Percentiles rank a stretch among this genome's conserved stretches.
Conservation (phyloP, 1,284 basidiomycete genomes). For the Malassezia yamatoensis region DNA sequence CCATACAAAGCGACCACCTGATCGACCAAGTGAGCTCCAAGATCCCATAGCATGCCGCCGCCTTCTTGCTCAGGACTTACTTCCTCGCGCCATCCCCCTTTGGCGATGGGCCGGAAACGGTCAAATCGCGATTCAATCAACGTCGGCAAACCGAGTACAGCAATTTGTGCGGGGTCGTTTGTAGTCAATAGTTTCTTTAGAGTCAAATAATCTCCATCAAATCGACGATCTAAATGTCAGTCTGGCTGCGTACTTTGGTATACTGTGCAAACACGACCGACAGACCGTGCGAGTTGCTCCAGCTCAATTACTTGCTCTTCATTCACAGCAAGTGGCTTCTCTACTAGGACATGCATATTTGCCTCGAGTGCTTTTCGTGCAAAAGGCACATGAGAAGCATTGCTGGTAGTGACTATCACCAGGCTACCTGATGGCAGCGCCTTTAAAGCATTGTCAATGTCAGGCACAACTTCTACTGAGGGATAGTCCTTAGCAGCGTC, state of each 20-base stretch:
- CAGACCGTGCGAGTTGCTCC: constrained; percentile 22
- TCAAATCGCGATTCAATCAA: constrained; percentile 43
- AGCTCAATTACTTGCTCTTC: constrained; percentile 26
- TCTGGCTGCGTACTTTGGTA: constrained; percentile 27
- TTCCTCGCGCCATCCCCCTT: constrained; percentile 44
- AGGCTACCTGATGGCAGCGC: constrained; percentile 32
- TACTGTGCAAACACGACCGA: constrained; percentile 37
- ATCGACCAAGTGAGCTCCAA: constrained; percentile 41
- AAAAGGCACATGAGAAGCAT: constrained; percentile 39
- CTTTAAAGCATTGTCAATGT: constrained; percentile 31
- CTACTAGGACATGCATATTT: constrained; percentile 42
- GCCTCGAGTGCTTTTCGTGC: constrained; percentile 35
- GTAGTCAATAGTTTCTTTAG: constrained; percentile 27
- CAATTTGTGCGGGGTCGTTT: constrained; percentile 18
- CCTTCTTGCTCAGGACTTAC: constrained; percentile 33
- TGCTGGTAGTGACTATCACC: constrained; percentile 44
- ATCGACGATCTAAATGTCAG: constrained; percentile 25
- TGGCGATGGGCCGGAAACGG: constrained; percentile 38
- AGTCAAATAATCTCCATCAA: constrained; percentile 44
- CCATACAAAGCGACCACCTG: constrained; percentile 41
- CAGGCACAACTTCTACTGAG: constrained; percentile 25
- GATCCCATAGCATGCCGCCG: constrained; percentile 44
- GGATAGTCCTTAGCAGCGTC: constrained; percentile 27
- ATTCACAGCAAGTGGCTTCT: constrained; percentile 39
- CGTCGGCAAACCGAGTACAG: constrained; percentile 34